Conservation (phyloP, 768 basidiomycete genomes). For the Dentipellis sp. region DNA sequence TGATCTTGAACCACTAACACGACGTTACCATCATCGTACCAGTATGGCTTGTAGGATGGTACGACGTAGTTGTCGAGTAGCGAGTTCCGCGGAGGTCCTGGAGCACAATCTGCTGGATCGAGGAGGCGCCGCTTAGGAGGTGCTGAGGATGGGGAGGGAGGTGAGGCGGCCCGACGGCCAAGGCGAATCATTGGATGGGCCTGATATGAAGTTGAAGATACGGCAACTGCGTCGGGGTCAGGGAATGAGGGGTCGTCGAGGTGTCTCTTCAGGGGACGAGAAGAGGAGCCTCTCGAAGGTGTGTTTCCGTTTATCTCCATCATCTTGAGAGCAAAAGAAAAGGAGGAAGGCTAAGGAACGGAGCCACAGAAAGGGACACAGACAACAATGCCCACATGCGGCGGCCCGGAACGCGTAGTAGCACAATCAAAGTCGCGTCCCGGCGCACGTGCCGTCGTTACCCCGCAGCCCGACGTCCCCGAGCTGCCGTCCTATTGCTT, state of each 20-base stretch:
- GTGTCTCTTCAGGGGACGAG: neutral
- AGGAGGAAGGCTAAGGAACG: neutral
- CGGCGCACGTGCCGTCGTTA: neutral
- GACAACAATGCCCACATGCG: neutral
- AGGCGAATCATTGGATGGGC: neutral
- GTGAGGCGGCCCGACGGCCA: neutral
- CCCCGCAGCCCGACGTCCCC: neutral
- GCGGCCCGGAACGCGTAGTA: neutral
- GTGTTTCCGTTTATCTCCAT: neutral
- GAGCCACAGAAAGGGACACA: neutral
- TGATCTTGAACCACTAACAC: constrained; percentile 20
- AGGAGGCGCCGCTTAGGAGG: neutral
- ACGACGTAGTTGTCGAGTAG: neutral
- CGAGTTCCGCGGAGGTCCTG: neutral
- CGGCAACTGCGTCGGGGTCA: neutral
- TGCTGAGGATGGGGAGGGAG: neutral
- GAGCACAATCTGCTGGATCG: neutral
- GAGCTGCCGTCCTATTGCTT: neutral
- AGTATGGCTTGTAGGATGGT: constrained; percentile 13
- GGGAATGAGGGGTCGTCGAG: neutral
- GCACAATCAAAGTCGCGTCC: neutral
- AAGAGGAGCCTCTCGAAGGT: neutral
- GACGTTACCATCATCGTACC: constrained; percentile 29
- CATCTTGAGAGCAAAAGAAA: neutral
- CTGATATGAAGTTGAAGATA: neutral